Conservation (phyloP, 306 rosid species). For the Crataegus laevigata region DNA sequence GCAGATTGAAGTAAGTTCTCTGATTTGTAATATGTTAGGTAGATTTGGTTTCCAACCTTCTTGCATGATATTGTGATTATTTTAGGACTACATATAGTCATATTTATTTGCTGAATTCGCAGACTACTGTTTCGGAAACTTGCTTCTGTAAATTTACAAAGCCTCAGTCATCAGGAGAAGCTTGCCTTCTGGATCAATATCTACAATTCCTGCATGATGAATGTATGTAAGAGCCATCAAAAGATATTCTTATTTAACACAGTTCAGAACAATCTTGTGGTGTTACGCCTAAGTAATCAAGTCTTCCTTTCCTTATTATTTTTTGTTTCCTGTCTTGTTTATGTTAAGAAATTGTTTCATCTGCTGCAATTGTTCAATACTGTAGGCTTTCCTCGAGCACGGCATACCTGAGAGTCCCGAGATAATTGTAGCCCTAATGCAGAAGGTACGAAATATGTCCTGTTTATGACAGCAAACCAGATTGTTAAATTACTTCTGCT, state of each 20-base stretch:
- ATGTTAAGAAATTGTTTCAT: not conserved
- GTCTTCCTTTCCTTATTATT: not conserved
- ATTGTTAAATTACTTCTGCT: not conserved
- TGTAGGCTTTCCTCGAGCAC: conserved; percentile 71
- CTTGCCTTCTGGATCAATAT: conserved; percentile 97
- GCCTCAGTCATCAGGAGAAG: conserved; percentile 78
- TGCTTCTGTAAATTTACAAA: conserved; percentile 58
- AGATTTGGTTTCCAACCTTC: not conserved
- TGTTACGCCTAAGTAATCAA: not conserved
- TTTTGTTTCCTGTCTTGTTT: not conserved
- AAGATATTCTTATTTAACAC: not conserved
- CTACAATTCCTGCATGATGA: conserved; percentile 93
- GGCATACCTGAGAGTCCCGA: conserved; percentile 84
- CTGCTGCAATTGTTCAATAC: conserved; percentile 12
- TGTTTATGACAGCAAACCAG: not conserved
- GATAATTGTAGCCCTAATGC: conserved; percentile 62
- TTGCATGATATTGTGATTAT: not conserved
- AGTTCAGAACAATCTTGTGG: not conserved
- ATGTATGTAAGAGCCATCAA: conserved; percentile 34
- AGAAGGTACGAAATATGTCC: conserved; percentile 38
- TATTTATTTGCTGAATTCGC: conserved; percentile 26
- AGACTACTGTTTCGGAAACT: conserved; percentile 75
- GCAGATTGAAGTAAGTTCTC: conserved; percentile 65
- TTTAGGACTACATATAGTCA: not conserved
- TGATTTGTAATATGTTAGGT: not conserved